Evolutionary conservation across 352 stramenopile species (phyloP).

Genomic region (Phytophthora pinifolia): DNA sequence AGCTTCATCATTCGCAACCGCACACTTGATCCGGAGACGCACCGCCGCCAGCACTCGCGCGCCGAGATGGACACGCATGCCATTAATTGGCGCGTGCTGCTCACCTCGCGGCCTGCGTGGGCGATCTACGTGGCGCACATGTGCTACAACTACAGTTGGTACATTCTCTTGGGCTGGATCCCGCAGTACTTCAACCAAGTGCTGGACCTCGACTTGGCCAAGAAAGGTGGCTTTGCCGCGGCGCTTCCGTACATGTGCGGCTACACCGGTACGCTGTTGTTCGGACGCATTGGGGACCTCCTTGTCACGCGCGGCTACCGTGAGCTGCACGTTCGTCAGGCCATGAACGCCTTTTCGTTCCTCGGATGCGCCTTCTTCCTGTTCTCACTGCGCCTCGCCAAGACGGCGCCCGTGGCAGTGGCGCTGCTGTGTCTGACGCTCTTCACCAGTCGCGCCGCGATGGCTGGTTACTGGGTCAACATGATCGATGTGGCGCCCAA

Average conservation of each 20-base stretch:
- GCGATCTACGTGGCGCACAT: constrained; percentile 87
- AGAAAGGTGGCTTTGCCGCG: constrained; percentile 61
- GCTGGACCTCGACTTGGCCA: constrained; percentile 74
- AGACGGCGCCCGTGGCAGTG: constrained; percentile 49
- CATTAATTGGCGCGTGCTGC: constrained; percentile 69
- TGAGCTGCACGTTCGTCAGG: constrained; percentile 73
- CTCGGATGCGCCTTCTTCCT: constrained; percentile 73
- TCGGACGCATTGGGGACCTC: constrained; percentile 65
- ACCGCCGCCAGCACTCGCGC: constrained; percentile 39
- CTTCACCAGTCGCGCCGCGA: constrained; percentile 72
- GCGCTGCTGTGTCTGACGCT: constrained; percentile 74
- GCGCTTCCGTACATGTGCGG: constrained; percentile 80
- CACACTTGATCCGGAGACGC: constrained; percentile 42
- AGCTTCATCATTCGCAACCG: constrained; percentile 72
- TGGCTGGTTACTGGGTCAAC: constrained; percentile 88
- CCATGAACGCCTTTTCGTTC: constrained; percentile 78
- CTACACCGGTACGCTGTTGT: constrained; percentile 73
- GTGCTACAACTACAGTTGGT: constrained; percentile 90
- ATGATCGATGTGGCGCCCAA: constrained; percentile 88
- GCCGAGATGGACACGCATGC: constrained; percentile 43
- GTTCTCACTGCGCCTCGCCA: constrained; percentile 70
- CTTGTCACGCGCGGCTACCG: constrained; percentile 66
- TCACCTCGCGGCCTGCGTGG: constrained; percentile 71
- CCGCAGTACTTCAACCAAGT: constrained; percentile 85
- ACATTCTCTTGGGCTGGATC: constrained; percentile 86